phyloP scores from a whole-genome alignment of 1,139 yeast genomes.

The Suhomyces bokatorum region DNA sequence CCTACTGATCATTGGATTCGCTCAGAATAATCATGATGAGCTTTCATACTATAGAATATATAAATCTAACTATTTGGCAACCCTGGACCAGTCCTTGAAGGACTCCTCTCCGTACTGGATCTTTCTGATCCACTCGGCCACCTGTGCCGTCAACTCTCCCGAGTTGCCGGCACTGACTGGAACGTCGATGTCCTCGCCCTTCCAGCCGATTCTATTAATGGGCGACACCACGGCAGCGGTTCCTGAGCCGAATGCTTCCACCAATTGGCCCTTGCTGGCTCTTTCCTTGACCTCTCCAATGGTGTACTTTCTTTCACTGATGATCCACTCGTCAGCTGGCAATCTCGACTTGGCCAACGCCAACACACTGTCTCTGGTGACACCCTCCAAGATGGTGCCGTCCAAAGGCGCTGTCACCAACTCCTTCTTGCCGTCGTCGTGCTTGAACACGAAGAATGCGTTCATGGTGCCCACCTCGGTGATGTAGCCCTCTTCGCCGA shows the following conservation, averaged over 20 bases:
- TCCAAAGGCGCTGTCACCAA: slow-evolving; percentile 45
- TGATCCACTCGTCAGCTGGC: slow-evolving; percentile 34
- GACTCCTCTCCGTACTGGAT: slow-evolving; percentile 85
- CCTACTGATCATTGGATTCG: no score
- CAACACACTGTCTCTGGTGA: slow-evolving; percentile 44
- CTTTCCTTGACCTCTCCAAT: slow-evolving; percentile 78
- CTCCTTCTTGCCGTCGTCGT: slow-evolving; percentile 34
- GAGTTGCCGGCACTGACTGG: slow-evolving; percentile 80
- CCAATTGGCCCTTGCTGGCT: slow-evolving; percentile 75
- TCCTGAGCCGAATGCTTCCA: slow-evolving; percentile 96
- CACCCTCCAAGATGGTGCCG: slow-evolving; percentile 46
- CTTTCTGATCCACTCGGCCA: slow-evolving; percentile 81
- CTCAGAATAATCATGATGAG: no score
- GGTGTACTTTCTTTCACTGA: slow-evolving; percentile 79
- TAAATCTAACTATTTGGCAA: slow-evolving; percentile 29
- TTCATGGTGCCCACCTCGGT: slow-evolving; percentile 51
- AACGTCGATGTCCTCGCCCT: slow-evolving; percentile 66
- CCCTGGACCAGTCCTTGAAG: slow-evolving; percentile 62
- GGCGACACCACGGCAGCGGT: slow-evolving; percentile 98
- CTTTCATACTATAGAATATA: neutral
- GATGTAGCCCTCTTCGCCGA: slow-evolving; percentile 41
- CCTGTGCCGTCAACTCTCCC: slow-evolving; percentile 75
- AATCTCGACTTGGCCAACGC: slow-evolving; percentile 33
- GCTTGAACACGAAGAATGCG: slow-evolving; percentile 39
- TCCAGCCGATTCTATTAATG: slow-evolving; percentile 81